Base-by-base conservation (phyloP, 352 stramenopile genomes). In the Globisporangium perplexum region DNA sequence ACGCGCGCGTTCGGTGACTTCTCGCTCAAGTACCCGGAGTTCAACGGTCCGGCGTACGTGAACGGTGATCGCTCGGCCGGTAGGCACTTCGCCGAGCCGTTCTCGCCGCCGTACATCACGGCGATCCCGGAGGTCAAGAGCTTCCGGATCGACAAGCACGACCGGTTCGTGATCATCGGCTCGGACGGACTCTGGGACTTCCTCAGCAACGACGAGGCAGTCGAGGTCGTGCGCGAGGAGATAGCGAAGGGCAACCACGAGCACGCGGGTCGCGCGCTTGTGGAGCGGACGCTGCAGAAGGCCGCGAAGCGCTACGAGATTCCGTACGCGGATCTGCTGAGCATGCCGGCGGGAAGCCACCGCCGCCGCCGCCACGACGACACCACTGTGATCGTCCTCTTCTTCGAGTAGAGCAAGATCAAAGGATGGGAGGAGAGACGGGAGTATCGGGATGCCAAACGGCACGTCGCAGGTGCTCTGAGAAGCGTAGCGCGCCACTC, bases 121-220 rank as follows among this genome's bases (percentile, higher is more conserved):
- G 84, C 90, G 45, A 88, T 86, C 20, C 92, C 92, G 1, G 88
- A 97, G 49, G 68, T 96, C 39, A 72, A 74, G 51, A 71, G 70
- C 41, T 74, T 88, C 54, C 65, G 74, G 44, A 63, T 93, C 15
- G 60, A 70, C 26, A 67, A 71, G 1, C 60, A 65, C 47, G 96
- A 99, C 67, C 86, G 98, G 74, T 99, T 99, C 69, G 67, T 99
- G 48, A 88, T 99, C 48, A 89, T 99, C 39, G 67, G 79, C 24
- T 98, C 95, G 62, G 97, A 99, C 72, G 96, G 96, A 14, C 69
- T 99, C n/a, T 99, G 96, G 96, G 96, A 99, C 72, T 96, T 97
- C 45, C 74, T 98, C 43, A 88, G 64, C 58, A 98, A 98, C 65
- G 82, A 98, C 67, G 96, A 99, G 41, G 95, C 89, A 17, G 87